Percentiles rank a stretch among this genome's conserved stretches.
Evolutionary conservation across 2,329 filamentous ascomycete species (phyloP).

Genomic region (Fusarium dlaminii): DNA sequence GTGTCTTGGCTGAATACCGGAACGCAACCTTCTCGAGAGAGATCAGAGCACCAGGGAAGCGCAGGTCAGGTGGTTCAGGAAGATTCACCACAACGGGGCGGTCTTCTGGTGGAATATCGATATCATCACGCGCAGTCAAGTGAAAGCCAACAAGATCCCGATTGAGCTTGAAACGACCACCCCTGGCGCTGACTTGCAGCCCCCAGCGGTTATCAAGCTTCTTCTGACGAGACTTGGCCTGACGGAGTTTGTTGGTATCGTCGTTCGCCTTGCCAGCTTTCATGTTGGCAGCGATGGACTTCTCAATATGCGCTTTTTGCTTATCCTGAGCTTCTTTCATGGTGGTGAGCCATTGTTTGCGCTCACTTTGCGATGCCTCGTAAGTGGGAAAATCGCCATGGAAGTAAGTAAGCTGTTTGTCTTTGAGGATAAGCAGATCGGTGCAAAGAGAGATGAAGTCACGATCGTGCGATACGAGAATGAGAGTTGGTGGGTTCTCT

Average conservation of each 20-base stretch:
- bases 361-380: constrained; percentile 73
- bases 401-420: constrained; percentile 77
- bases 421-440: constrained; percentile 79
- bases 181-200: constrained; percentile 75
- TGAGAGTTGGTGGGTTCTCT: constrained; percentile 69
- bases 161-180: constrained; percentile 83
- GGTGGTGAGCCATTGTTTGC: constrained; percentile 72
- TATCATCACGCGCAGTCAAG: constrained; percentile 67
- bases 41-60: constrained; percentile 79
- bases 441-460: constrained; percentile 82
- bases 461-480: constrained; percentile 86
- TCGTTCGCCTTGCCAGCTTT: constrained; percentile 79
- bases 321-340: constrained; percentile 86
- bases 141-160: constrained; percentile 74
- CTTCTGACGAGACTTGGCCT: constrained; percentile 85
- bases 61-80: constrained; percentile 72
- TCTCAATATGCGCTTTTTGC: constrained; percentile 82
- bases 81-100: constrained; percentile 66
- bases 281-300: constrained; percentile 78
- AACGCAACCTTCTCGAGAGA: constrained; percentile 76
- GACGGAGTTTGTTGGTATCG: constrained; percentile 86
- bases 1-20: constrained; percentile 60
- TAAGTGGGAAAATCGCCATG: constrained; percentile 78
- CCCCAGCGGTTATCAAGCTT: constrained; percentile 86
- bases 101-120: constrained; percentile 75